These are phyloP conservation scores for Xylariaceae sp. DNA, from an alignment of 2,329 filamentous ascomycete species.

Conservation along the genomic window DNA sequence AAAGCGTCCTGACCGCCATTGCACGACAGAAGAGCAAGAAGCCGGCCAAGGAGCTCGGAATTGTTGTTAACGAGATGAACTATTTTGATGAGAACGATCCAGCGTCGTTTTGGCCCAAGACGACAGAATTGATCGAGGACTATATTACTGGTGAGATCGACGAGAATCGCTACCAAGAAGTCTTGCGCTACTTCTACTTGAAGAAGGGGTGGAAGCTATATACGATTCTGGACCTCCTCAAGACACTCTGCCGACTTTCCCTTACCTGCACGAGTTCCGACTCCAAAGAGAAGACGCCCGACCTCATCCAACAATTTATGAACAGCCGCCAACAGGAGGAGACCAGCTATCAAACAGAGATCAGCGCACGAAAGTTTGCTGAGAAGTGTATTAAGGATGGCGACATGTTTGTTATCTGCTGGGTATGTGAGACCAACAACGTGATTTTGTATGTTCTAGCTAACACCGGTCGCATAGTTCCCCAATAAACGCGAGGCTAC, in stretches of 20 bases:
- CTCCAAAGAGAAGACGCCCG: slow-evolving; percentile 86
- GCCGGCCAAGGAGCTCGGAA: slow-evolving; percentile 76
- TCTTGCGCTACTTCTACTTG: slow-evolving; percentile 86
- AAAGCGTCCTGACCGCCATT: slow-evolving; percentile 69
- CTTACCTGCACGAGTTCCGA: slow-evolving; percentile 81
- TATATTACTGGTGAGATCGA: slow-evolving; percentile 80
- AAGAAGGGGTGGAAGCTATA: slow-evolving; percentile 90
- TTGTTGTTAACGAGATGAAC: slow-evolving; percentile 72
- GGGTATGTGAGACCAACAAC: slow-evolving; percentile 59
- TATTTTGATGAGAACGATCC: slow-evolving; percentile 67
- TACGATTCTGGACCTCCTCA: slow-evolving; percentile 83
- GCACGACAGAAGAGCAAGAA: slow-evolving; percentile 69
- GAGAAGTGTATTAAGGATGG: slow-evolving; percentile 91
- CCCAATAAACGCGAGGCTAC: slow-evolving; percentile 65
- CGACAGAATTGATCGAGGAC: slow-evolving; percentile 80
- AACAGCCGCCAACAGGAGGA: slow-evolving; percentile 75
- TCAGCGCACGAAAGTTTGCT: slow-evolving; percentile 84
- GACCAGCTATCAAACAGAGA: slow-evolving; percentile 85
- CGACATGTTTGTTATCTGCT: slow-evolving; percentile 85
- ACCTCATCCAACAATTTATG: slow-evolving; percentile 84
- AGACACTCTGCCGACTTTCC: slow-evolving; percentile 74
- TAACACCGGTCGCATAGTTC: slow-evolving; percentile 47
- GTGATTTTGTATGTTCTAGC: slow-evolving; percentile 15
- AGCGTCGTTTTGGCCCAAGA: slow-evolving; percentile 78
- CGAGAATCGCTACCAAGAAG: slow-evolving; percentile 79